Evolutionary conservation across 306 rosid genomes (phyloP), one percentile per base, ranked within the genome.

Genomic region (Vigna nakashimae): DNA sequence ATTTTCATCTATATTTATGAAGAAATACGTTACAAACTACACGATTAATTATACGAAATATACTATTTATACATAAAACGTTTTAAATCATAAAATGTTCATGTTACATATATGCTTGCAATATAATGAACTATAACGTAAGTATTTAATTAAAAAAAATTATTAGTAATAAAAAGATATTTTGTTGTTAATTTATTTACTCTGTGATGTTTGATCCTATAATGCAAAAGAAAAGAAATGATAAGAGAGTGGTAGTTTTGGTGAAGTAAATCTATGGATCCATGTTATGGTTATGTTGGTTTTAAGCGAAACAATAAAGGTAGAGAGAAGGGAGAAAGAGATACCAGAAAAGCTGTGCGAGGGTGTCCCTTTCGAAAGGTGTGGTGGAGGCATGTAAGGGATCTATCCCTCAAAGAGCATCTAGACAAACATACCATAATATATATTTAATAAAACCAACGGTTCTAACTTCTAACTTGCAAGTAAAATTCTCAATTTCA

Each of bases 351-450:
- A 76, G 86, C 51, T 40, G 58, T 30, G 59, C 16, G 34, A 53
- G 78, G 78, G 75, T 69, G 91, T 85, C 89, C 45, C 84, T 89
- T 85, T 89, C 88, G 50, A 71, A 84, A 55, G 88, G 80, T 20
- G 76, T 87, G 83, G 85, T 62, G 82, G 80, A 67, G 68, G 79
- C 73, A 78, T 78, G 38, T 69, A 74, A 73, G 46, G 82, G 82
- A 64, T 82, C 82, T 67, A 57, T 76, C 80, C 52, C 67, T 69
- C 71, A 24, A 45, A 80, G 45, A 20, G 60, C 82, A 65, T 82
- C 85, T 60, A 51, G 63, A 69, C 75, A 76, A 72, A 26, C 28
- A 26, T 26, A 26, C 28, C 28, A 2, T 30, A 30, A 30, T 30
- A 30, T 36, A 74, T 76, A 51, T 71, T 10, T 9, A 43, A 2